Base-by-base conservation (phyloP, 352 stramenopile genomes). In the Phytophthora colocasiae region DNA sequence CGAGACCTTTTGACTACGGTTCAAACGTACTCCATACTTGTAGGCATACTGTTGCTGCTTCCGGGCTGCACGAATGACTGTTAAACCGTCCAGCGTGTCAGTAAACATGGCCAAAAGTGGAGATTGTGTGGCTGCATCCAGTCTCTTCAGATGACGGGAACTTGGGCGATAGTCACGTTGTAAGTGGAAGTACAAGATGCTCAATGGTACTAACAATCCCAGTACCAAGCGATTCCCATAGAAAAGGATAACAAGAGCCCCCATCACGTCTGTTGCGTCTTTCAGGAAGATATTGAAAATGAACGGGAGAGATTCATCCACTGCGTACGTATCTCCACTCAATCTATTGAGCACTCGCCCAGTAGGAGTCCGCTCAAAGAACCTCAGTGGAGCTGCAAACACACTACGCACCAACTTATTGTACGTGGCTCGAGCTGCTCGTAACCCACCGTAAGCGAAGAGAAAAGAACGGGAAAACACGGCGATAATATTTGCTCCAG, bases 231-330 rank as follows among this genome's bases (percentile, higher is more conserved):
- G 77, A 58, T 93, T 97, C 12, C 83, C 83, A 44, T 91, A 92
- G 15, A 91, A 87, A 9, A 97, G 77, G 40, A 97, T 90, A 0
- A 71, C 77, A 27, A 96, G 79, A 2, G 87, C 78, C 0, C 88
- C 90, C 4, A 82, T 22, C 6, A 97, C 73, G 10, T 92, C 86
- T 1, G 85, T 78, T 11, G 83, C 63, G 63, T 97, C 88, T 36
- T 90, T 92, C 11, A 97, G 63, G 47, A 95, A 94, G 36, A 96
- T 85, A 58, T 97, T 97, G 49, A 97, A 74, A 43, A 89, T 88
- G 49, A 97, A 97, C 6, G 92, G 91, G 12, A 97, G 67, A 14
- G 85, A 92, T 60, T 96, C 87, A 66, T 97, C 90, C 7, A 97
- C 77, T 3, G 80, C 71, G 52, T 95, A 97, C 8, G 85, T 93